Evolutionary conservation across 805 yeast species (phyloP).

Genomic region (Teunomyces atbi): DNA sequence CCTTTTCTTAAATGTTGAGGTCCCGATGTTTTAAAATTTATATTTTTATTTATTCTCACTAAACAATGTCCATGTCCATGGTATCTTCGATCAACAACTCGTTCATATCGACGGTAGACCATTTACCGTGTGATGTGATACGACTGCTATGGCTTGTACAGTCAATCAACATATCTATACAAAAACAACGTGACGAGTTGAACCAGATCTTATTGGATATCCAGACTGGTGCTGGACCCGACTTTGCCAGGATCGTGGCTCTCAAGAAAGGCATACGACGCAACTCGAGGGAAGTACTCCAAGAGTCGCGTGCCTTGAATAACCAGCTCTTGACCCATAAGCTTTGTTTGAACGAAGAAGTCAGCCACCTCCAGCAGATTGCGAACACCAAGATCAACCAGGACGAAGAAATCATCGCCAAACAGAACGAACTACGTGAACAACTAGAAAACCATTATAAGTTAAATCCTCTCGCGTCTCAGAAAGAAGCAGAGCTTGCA

Average conservation of each 20-base stretch:
- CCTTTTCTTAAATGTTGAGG: neutral
- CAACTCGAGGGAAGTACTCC: slow-evolving; percentile 20
- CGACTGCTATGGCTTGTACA: slow-evolving; percentile 45
- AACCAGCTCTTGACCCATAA: slow-evolving; percentile 33
- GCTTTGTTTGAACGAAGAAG: slow-evolving; percentile 21
- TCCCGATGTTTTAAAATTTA: too few relatives aligned
- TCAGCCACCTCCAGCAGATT: slow-evolving; percentile 17
- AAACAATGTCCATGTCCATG: neutral
- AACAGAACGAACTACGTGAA: slow-evolving; percentile 22
- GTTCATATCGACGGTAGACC: slow-evolving; percentile 43
- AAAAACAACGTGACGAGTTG: slow-evolving; percentile 13
- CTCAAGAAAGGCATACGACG: slow-evolving; percentile 7
- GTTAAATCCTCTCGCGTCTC: slow-evolving; percentile 35
- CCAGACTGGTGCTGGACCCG: slow-evolving; percentile 3
- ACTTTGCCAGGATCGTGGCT: neutral
- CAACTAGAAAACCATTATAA: slow-evolving; percentile 35
- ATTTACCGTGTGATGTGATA: slow-evolving; percentile 42
- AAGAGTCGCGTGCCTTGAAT: slow-evolving; percentile 26
- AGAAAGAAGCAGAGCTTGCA: slow-evolving; percentile 28
- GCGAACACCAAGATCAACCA: slow-evolving; percentile 5
- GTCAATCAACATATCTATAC: slow-evolving; percentile 29
- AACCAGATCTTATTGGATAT: slow-evolving; percentile 6
- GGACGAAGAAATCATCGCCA: slow-evolving; percentile 8
- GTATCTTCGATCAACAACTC: slow-evolving; percentile 31
- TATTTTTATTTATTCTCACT: neutral